Percentiles rank a stretch among this genome's conserved stretches.
Conservation (phyloP, 1,284 basidiomycete genomes). For the Ganoderma resinaceum region DNA sequence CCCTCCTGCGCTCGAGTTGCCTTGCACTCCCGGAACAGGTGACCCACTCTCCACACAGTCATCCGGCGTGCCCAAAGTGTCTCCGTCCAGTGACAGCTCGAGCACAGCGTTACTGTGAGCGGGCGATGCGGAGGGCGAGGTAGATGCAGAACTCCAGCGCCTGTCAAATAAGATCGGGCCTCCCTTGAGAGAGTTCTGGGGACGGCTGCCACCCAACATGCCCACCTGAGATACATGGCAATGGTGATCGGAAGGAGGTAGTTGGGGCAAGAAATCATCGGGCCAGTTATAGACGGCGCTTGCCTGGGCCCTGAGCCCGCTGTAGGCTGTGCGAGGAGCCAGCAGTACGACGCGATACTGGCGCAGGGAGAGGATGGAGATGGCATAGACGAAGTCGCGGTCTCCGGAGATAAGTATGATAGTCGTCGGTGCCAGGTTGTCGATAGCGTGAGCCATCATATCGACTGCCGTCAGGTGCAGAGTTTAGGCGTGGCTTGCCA, state of each 20-base stretch:
- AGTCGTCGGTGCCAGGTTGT: conserved; percentile 55
- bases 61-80: neutral
- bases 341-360: conserved; percentile 53
- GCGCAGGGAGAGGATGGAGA: conserved; percentile 56
- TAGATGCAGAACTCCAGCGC: neutral
- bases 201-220: neutral
- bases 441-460: conserved; percentile 63
- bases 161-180: neutral
- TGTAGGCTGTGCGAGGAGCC: conserved; percentile 29
- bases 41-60: neutral
- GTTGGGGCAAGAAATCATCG: conserved; percentile 42
- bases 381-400: conserved; percentile 63
- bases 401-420: conserved; percentile 63
- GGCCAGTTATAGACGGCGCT: conserved; percentile 60
- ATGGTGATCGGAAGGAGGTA: neutral
- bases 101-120: neutral
- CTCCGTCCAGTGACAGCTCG: neutral
- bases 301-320: conserved; percentile 60
- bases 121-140: neutral
- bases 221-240: neutral
- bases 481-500: neutral
- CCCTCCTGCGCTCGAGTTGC: neutral
- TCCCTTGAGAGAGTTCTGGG: neutral
- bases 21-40: neutral
- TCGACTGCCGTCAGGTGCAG: conserved; percentile 48